Evolutionary conservation across 1,284 basidiomycete species (phyloP).

Genomic region (Kalmanozyma brasiliensis): DNA sequence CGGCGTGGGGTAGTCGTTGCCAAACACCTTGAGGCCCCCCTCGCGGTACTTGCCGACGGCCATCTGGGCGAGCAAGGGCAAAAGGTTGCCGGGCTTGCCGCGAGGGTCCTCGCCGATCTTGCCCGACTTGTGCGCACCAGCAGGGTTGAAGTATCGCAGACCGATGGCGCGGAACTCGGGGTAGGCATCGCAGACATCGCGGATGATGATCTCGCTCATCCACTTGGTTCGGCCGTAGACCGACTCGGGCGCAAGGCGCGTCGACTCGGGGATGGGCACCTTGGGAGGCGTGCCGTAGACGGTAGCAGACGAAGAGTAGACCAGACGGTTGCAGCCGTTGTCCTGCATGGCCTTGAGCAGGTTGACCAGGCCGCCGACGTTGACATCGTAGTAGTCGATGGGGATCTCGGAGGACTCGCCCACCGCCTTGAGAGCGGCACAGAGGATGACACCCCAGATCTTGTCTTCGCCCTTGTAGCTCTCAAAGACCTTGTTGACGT

Average conservation of each 20-base stretch:
- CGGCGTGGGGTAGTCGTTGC: constrained; percentile 95
- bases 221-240: constrained; percentile 96
- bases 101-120: constrained; percentile 94
- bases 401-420: constrained; percentile 97
- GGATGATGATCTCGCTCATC: constrained; percentile 89
- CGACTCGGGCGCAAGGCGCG: constrained; percentile 86
- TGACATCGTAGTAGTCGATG: constrained; percentile 72
- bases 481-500: constrained; percentile 57
- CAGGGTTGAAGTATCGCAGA: constrained; percentile 96
- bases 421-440: constrained; percentile 97
- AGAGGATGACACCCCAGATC: constrained; percentile 95
- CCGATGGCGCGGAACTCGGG: constrained; percentile 83
- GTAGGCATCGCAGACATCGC: constrained; percentile 86
- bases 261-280: constrained; percentile 94
- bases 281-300: constrained; percentile 93
- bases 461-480: constrained; percentile 56
- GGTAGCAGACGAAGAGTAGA: constrained; percentile 98
- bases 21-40: constrained; percentile 87
- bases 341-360: constrained; percentile 75
- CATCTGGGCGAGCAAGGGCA: constrained; percentile 95
- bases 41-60: constrained; percentile 88
- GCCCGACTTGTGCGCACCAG: constrained; percentile 95
- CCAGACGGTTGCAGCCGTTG: constrained; percentile 83
- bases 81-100: constrained; percentile 92
- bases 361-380: constrained; percentile 64